phyloP scores from a whole-genome alignment of 2,329 filamentous ascomycete species.

The Colletotrichum horii region DNA sequence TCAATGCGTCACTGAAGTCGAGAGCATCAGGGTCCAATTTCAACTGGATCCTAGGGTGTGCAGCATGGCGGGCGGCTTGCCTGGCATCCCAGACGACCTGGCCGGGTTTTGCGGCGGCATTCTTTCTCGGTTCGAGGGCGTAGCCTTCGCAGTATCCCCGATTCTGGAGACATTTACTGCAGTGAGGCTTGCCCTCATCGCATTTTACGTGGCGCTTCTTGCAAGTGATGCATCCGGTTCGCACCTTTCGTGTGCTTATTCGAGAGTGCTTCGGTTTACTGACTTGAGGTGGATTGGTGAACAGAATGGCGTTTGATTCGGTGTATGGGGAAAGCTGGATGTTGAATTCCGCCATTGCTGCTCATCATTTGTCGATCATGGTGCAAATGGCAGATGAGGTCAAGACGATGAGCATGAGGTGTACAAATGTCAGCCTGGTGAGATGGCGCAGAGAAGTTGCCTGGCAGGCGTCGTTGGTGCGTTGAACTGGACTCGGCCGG shows the following conservation, averaged over 20 bases:
- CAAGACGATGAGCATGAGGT: background rate
- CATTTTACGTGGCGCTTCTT: constrained; percentile 24
- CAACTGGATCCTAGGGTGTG: constrained; percentile 10
- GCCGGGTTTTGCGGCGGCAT: background rate
- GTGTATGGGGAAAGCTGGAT: background rate
- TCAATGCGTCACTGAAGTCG: constrained; percentile 21
- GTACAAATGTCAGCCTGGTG: background rate
- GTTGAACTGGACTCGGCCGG: background rate
- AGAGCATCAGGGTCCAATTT: constrained; percentile 17
- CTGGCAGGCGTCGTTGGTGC: background rate
- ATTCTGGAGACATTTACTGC: constrained; percentile 20
- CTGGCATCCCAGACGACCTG: constrained; percentile 30
- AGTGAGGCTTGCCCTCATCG: constrained; percentile 23
- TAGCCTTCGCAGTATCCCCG: constrained; percentile 23
- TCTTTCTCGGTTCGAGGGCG: constrained; percentile 8
- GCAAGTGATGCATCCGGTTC: constrained; percentile 23
- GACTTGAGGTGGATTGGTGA: background rate
- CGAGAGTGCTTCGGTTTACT: constrained; percentile 18
- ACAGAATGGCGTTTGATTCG: background rate
- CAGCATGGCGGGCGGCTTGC: background rate
- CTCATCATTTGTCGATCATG: background rate
- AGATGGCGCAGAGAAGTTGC: background rate
- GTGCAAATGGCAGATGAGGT: background rate
- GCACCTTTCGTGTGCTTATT: constrained; percentile 21
- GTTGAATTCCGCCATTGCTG: background rate